Conservation (phyloP, 2,329 filamentous ascomycete species). For the Monosporascus ibericus region DNA sequence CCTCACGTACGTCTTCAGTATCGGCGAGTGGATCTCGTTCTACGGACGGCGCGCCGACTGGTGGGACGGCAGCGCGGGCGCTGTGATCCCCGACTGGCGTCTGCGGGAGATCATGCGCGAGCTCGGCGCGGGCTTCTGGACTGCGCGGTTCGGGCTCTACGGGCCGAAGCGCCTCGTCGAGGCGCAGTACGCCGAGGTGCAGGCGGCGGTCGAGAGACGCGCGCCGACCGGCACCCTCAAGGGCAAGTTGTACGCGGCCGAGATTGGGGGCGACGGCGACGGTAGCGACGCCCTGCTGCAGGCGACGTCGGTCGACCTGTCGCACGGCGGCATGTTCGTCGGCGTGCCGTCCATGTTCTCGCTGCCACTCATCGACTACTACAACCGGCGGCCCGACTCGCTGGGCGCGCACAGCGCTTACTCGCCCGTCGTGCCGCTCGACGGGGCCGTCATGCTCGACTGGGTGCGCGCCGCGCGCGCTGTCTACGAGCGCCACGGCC, state of each 20-base stretch:
- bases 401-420: constrained; percentile 31
- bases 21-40: constrained; percentile 40
- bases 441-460: constrained; percentile 32
- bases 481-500: constrained; percentile 34
- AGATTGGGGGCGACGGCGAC: constrained; percentile 18
- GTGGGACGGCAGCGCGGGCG: constrained; percentile 35
- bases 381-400: constrained; percentile 22
- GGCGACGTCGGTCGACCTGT: constrained; percentile 25
- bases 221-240: constrained; percentile 31
- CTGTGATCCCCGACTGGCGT: constrained; percentile 38
- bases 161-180: constrained; percentile 35
- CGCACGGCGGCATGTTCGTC: constrained; percentile 29
- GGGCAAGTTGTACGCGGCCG: constrained; percentile 31
- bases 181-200: constrained; percentile 36
- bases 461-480: constrained; percentile 35
- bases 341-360: constrained; percentile 31
- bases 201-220: constrained; percentile 26
- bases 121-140: constrained; percentile 37
- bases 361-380: constrained; percentile 30
- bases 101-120: constrained; percentile 35
- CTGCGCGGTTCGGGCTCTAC: constrained; percentile 38
- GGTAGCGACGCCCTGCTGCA: constrained; percentile 26
- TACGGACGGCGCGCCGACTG: constrained; percentile 35
- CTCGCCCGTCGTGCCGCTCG: constrained; percentile 30
- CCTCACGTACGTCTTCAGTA: constrained; percentile 37